A percentile compares a stretch with the other conserved stretches of the same genome.
These are phyloP conservation scores for Leccinum rimulosum DNA, from an alignment of 768 basidiomycete genomes.

Conservation along the genomic window DNA sequence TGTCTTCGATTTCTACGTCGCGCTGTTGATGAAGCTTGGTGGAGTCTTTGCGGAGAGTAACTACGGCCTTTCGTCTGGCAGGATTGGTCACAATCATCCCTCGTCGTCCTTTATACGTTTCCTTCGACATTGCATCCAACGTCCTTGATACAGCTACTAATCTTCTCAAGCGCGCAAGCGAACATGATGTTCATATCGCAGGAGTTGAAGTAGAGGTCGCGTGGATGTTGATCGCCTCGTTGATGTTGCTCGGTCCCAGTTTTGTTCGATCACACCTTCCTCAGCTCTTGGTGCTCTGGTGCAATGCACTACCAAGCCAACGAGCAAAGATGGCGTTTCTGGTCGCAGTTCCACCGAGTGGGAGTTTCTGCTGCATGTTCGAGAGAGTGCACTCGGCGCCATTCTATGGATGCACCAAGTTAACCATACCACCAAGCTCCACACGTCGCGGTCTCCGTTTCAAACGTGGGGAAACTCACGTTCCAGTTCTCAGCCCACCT, in stretches of 20 bases:
- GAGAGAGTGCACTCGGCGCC: slow-evolving; percentile 87
- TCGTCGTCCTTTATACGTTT: slow-evolving; percentile 87
- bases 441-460: slow-evolving; percentile 45
- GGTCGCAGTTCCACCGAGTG: slow-evolving; percentile 77
- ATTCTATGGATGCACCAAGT: slow-evolving; percentile 64
- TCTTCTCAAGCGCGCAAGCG: slow-evolving; percentile 85
- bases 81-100: slow-evolving; percentile 85
- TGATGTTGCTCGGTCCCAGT: slow-evolving; percentile 91
- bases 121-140: slow-evolving; percentile 88
- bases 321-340: slow-evolving; percentile 73
- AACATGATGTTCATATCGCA: slow-evolving; percentile 83
- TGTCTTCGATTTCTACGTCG: slow-evolving; percentile 85
- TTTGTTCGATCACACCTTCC: slow-evolving; percentile 93
- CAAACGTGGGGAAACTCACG: no score
- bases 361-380: slow-evolving; percentile 86
- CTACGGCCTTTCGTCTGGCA: slow-evolving; percentile 69
- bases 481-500: no score
- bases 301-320: slow-evolving; percentile 94
- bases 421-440: no score
- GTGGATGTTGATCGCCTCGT: slow-evolving; percentile 86
- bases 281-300: slow-evolving; percentile 92
- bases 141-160: slow-evolving; percentile 89
- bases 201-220: slow-evolving; percentile 88
- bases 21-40: slow-evolving; percentile 74
- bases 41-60: slow-evolving; percentile 76